Evolutionary conservation across 2,329 filamentous ascomycete species (phyloP).

Genomic region (Trichoderma breve): DNA sequence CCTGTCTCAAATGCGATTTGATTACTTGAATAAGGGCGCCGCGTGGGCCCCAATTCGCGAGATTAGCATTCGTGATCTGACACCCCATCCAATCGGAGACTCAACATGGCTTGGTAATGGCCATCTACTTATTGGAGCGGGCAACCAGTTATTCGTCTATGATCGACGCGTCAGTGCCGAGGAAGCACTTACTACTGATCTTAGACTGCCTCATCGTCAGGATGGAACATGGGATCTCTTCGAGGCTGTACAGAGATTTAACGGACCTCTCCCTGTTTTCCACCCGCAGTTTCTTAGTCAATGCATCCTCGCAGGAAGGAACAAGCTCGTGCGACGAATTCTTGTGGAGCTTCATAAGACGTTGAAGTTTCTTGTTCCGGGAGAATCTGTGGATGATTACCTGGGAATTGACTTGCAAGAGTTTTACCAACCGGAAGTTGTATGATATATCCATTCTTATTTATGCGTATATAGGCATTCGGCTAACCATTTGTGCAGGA

Average conservation of each 20-base stretch:
- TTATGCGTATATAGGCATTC: not conserved
- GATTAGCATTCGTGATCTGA: slow-evolving; percentile 76
- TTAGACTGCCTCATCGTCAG: slow-evolving; percentile 48
- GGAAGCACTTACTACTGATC: slow-evolving; percentile 55
- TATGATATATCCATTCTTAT: not conserved
- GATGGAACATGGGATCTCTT: slow-evolving; percentile 67
- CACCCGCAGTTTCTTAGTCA: slow-evolving; percentile 90
- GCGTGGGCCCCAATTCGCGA: slow-evolving; percentile 85
- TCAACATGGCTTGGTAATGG: slow-evolving; percentile 88
- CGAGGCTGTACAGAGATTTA: slow-evolving; percentile 76
- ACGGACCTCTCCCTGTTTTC: slow-evolving; percentile 83
- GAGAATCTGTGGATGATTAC: slow-evolving; percentile 76
- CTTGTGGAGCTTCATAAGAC: slow-evolving; percentile 70
- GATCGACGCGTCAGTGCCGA: slow-evolving; percentile 69
- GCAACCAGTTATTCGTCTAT: slow-evolving; percentile 86
- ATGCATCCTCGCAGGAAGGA: slow-evolving; percentile 79
- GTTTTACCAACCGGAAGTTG: slow-evolving; percentile 46
- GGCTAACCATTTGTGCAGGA: not conserved
- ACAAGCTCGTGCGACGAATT: slow-evolving; percentile 66
- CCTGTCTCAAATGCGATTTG: slow-evolving; percentile 83
- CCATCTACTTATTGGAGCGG: slow-evolving; percentile 81
- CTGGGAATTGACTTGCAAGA: slow-evolving; percentile 63
- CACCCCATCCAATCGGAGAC: slow-evolving; percentile 87
- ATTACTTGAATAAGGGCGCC: slow-evolving; percentile 85
- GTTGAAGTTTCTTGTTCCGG: slow-evolving; percentile 79